Percentiles rank a stretch among this genome's conserved stretches.
Conservation (phyloP, 257 asterid genomes). For the Solanum rostratum region DNA sequence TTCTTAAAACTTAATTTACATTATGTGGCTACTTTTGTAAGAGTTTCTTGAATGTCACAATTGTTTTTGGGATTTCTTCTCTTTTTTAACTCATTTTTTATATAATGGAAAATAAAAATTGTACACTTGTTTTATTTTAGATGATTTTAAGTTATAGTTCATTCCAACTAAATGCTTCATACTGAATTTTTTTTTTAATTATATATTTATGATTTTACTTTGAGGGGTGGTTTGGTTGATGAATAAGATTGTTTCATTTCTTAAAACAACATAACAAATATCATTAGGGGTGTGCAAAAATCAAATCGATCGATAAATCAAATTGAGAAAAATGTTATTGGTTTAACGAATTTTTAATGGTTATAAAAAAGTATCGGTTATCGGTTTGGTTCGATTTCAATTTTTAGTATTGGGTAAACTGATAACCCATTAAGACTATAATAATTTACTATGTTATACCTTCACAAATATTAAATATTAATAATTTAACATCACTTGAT, state of each 20-base stretch:
- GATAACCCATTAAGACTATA: no score
- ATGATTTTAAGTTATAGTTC: neutral
- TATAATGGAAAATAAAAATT: neutral
- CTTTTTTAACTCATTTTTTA: neutral
- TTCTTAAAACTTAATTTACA: neutral
- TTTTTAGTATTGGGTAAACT: no score
- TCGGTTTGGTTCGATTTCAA: no score
- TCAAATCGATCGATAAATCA: no score
- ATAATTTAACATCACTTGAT: no score
- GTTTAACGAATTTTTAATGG: no score
- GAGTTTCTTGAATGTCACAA: neutral
- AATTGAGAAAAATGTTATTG: no score
- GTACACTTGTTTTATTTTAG: neutral
- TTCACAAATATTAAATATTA: no score
- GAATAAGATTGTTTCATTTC: neutral
- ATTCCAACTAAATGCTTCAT: neutral
- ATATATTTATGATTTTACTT: neutral
- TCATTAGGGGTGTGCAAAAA: no score
- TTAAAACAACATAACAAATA: no score
- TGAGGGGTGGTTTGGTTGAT: rapidly evolving
- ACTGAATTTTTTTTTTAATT: neutral
- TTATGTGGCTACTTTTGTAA: neutral
- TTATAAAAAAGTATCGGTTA: no score
- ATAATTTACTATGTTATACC: no score
- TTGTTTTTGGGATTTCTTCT: neutral